Conservation (phyloP, 1,284 basidiomycete genomes). For the Inonotus obliquus region DNA sequence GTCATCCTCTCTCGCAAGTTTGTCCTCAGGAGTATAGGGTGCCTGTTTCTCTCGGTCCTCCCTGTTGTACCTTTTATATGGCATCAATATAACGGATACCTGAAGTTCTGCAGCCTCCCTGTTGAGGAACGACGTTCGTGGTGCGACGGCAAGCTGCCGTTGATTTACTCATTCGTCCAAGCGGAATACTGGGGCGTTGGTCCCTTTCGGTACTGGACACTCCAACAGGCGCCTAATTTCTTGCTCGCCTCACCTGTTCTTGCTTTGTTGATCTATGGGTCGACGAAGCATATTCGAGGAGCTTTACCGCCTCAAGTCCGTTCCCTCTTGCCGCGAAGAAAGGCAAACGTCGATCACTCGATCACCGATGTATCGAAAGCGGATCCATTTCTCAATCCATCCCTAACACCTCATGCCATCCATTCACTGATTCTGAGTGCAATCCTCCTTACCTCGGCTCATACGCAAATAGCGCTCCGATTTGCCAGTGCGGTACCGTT, state of each 20-base stretch:
- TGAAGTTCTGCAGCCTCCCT: conserved; percentile 52
- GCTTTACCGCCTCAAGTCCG: conserved; percentile 20
- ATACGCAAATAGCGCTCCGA: conserved; percentile 89
- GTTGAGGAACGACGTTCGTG: conserved; percentile 40
- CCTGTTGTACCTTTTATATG: conserved; percentile 61
- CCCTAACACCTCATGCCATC: conserved; percentile 59
- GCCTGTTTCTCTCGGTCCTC: conserved; percentile 39
- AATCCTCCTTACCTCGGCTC: conserved; percentile 74
- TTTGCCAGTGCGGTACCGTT: conserved; percentile 76
- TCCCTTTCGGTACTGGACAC: conserved; percentile 83
- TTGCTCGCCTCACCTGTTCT: conserved; percentile 74
- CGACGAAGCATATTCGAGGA: conserved; percentile 32
- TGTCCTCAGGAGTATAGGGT: conserved; percentile 28
- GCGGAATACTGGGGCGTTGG: conserved; percentile 85
- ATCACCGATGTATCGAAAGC: not conserved
- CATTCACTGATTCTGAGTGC: conserved; percentile 58
- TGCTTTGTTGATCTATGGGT: conserved; percentile 44
- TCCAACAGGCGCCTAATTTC: conserved; percentile 85
- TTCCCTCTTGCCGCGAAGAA: not conserved
- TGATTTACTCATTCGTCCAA: conserved; percentile 85
- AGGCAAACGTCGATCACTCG: not conserved
- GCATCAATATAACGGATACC: conserved; percentile 67
- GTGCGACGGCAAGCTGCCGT: conserved; percentile 61
- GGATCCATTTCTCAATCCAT: conserved; percentile 31
- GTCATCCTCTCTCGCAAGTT: not conserved